phyloP scores from a whole-genome alignment of 257 asterid species.

The Lycium ferocissimum region DNA sequence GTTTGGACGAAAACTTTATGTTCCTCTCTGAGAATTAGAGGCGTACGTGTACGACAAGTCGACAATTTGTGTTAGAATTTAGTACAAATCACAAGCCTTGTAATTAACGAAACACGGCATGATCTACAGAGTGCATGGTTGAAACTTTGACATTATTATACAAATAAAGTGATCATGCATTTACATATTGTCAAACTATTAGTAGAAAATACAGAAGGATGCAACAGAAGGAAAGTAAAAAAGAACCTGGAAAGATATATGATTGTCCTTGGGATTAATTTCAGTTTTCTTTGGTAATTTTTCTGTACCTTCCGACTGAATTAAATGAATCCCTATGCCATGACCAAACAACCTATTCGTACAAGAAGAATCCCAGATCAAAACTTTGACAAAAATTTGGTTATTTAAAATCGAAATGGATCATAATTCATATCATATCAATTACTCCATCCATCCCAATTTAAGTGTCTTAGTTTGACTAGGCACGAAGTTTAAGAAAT shows the following conservation, averaged over 20 bases:
- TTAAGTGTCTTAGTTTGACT: too few relatives aligned
- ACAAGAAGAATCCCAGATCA: not conserved
- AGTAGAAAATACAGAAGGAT: not conserved
- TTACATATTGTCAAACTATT: not conserved
- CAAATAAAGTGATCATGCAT: not conserved
- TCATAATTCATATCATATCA: too few relatives aligned
- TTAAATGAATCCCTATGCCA: conserved; percentile 87
- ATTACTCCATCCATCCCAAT: too few relatives aligned
- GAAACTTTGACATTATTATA: not conserved
- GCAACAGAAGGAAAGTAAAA: too few relatives aligned
- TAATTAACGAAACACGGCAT: not conserved
- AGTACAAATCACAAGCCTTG: not conserved
- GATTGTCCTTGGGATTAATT: conserved; percentile 91
- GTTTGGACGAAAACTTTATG: not conserved
- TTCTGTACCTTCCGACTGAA: conserved; percentile 76
- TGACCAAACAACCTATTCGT: conserved; percentile 80
- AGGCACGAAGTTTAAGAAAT: too few relatives aligned
- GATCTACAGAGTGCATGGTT: not conserved
- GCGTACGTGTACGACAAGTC: not conserved
- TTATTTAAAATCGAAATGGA: not conserved
- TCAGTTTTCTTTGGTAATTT: conserved; percentile 65
- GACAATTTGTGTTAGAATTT: not conserved
- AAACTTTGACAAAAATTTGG: not conserved
- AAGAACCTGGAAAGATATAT: conserved; percentile 89
- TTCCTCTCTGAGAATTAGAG: too few relatives aligned